Percentiles rank a stretch among this genome's conserved stretches.
Conservation (phyloP, 2,329 filamentous ascomycete genomes). For the Aspergillus calidoustus region DNA sequence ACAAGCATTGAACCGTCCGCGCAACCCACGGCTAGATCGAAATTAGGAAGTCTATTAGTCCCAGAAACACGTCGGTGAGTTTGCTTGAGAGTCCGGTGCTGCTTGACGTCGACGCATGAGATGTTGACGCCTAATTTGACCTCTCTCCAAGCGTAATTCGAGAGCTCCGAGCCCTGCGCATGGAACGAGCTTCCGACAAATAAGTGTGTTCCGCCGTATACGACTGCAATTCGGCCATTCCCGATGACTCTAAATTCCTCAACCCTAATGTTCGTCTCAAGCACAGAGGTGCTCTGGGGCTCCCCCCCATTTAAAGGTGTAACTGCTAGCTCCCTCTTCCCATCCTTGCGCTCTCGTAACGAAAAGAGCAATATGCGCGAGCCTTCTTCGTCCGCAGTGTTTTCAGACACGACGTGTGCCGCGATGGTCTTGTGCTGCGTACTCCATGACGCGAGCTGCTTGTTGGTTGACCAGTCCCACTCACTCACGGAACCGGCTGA, state of each 20-base stretch:
- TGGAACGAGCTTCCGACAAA: conserved; percentile 61
- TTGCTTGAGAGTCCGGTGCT: conserved; percentile 26
- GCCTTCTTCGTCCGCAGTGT: conserved; percentile 20
- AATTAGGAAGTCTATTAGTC: conserved; percentile 36
- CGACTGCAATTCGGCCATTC: conserved; percentile 42
- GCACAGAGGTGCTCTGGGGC: conserved; percentile 28
- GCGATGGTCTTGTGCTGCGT: conserved; percentile 42
- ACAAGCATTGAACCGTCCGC: conserved; percentile 76
- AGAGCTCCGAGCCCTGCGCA: conserved; percentile 41
- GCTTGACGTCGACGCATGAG: conserved; percentile 61
- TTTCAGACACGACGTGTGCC: conserved; percentile 31
- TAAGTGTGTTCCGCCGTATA: conserved; percentile 51
- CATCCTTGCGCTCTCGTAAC: conserved; percentile 41
- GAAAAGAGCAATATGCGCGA: conserved; percentile 44
- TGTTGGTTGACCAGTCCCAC: conserved; percentile 63
- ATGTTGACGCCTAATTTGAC: conserved; percentile 64
- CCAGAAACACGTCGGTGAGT: conserved; percentile 17
- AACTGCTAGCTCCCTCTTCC: conserved; percentile 42
- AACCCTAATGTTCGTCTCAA: conserved; percentile 37
- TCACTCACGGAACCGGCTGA: conserved; percentile 56
- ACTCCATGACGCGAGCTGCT: conserved; percentile 50
- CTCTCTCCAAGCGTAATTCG: conserved; percentile 59
- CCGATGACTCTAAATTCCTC: conserved; percentile 35
- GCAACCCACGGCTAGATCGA: conserved; percentile 81
- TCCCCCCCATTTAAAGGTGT: conserved; percentile 28